Evolutionary conservation across 2,329 filamentous ascomycete species (phyloP).

Genomic region (Mycosphaerella sp.): DNA sequence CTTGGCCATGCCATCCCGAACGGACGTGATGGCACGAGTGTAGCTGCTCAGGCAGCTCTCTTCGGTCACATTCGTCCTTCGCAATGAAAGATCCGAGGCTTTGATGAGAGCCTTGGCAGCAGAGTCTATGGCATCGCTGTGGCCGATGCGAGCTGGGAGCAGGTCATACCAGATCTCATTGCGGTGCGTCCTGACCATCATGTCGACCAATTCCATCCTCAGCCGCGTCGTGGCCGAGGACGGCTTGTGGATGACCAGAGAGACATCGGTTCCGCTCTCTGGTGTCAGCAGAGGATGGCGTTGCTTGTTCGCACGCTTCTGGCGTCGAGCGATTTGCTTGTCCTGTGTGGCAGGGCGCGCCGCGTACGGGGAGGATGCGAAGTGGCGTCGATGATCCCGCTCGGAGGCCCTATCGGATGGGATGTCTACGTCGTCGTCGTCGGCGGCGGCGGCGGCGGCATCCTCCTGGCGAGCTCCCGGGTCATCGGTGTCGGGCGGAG

Average conservation of each 20-base stretch:
- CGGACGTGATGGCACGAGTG: conserved; percentile 8
- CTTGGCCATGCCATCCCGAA: conserved; percentile 13
- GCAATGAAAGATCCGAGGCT: conserved; percentile 8
- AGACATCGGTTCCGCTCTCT: conserved; percentile 1
- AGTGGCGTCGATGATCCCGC: conserved; percentile 8
- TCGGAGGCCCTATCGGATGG: conserved; percentile 1
- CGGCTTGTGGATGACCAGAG: conserved; percentile 12
- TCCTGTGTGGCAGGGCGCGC: neutral
- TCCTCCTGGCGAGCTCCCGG: conserved; percentile 8
- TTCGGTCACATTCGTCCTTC: conserved; percentile 13
- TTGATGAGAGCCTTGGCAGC: conserved; percentile 17
- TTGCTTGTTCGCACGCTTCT: conserved; percentile 1
- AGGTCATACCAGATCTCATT: conserved; percentile 18
- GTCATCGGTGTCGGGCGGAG: conserved; percentile 14
- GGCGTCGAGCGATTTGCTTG: conserved; percentile 8
- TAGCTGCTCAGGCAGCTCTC: conserved; percentile 19
- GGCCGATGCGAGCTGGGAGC: conserved; percentile 14
- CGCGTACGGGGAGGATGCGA: conserved; percentile 2
- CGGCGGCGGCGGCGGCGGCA: neutral
- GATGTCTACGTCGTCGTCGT: neutral
- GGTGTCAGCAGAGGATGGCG: conserved; percentile 1
- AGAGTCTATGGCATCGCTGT: conserved; percentile 15
- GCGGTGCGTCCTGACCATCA: conserved; percentile 16
- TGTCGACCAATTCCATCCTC: conserved; percentile 10
- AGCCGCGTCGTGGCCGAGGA: conserved; percentile 13